Evolutionary conservation across 2,329 filamentous ascomycete species (phyloP).

Genomic region (Pestalotiopsis sp.): DNA sequence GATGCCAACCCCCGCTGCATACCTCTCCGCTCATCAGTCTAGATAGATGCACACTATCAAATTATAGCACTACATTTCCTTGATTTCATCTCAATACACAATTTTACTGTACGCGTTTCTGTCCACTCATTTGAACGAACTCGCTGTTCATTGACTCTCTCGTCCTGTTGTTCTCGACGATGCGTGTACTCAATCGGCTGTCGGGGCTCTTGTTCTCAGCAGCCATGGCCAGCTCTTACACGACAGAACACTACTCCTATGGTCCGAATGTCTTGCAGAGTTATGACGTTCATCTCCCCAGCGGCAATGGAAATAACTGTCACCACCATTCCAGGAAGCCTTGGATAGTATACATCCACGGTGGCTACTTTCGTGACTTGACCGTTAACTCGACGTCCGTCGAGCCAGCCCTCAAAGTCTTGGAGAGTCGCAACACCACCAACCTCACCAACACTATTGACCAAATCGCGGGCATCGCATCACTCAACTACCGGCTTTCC

Average conservation of each 20-base stretch:
- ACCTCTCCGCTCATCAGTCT: too few species aligned
- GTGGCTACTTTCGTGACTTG: conserved; percentile 2
- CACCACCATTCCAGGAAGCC: not conserved
- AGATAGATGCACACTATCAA: too few species aligned
- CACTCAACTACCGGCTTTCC: conserved; percentile 2
- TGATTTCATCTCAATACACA: too few species aligned
- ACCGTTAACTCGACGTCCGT: conserved; percentile 3
- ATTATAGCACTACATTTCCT: too few species aligned
- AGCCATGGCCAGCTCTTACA: not conserved
- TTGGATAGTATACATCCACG: conserved; percentile 3
- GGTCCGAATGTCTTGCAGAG: conserved; percentile 4
- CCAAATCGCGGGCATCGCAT: not conserved
- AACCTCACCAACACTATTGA: conserved; percentile 6
- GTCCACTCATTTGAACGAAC: not conserved
- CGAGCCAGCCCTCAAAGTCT: not conserved
- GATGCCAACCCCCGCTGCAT: too few species aligned
- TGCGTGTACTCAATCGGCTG: not conserved
- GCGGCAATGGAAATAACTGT: not conserved
- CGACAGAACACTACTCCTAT: not conserved
- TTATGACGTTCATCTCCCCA: not conserved
- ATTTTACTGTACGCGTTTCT: too few species aligned
- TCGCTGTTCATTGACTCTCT: not conserved
- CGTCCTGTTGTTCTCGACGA: not conserved
- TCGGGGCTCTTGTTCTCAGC: not conserved
- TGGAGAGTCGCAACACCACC: conserved; percentile 1